Evolutionary conservation across 805 yeast genomes (phyloP).

Genomic region (Teunomyces tritomae): DNA sequence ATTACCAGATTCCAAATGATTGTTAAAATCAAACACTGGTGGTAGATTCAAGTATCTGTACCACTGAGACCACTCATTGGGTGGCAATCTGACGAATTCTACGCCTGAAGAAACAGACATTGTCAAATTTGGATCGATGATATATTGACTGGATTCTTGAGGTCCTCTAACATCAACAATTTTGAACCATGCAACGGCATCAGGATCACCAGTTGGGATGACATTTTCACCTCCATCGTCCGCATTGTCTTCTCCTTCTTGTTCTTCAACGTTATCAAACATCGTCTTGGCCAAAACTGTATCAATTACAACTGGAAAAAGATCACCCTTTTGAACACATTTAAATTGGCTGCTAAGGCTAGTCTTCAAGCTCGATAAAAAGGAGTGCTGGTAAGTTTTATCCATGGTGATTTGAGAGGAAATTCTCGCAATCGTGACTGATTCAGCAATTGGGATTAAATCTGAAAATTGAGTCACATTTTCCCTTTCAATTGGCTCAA

Average conservation of each 20-base stretch:
- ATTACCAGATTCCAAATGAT: constrained; percentile 24
- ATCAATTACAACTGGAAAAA: constrained; percentile 78
- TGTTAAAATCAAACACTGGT: constrained; percentile 34
- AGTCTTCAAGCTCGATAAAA: constrained; percentile 57
- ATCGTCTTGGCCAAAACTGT: constrained; percentile 59
- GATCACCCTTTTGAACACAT: constrained; percentile 61
- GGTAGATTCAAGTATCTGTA: constrained; percentile 45
- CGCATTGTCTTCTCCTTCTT: constrained; percentile 17
- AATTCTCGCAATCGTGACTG: constrained; percentile 63
- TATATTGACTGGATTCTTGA: constrained; percentile 37
- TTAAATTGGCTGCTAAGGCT: constrained; percentile 59
- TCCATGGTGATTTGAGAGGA: constrained; percentile 71
- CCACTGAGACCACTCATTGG: constrained; percentile 41
- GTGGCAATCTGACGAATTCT: constrained; percentile 38
- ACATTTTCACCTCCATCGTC: constrained; percentile 20
- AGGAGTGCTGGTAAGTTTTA: constrained; percentile 55
- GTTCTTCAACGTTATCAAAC: constrained; percentile 33
- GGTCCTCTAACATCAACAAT: constrained; percentile 52
- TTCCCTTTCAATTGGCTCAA: constrained; percentile 17
- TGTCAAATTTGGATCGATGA: constrained; percentile 67
- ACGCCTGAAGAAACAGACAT: constrained; percentile 69
- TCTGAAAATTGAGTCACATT: constrained; percentile 20
- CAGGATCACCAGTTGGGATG: constrained; percentile 61
- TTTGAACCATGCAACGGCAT: constrained; percentile 83
- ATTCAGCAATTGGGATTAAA: constrained; percentile 50